Base-by-base conservation (phyloP, 345 rosid genomes). In the Clausena lansium region DNA sequence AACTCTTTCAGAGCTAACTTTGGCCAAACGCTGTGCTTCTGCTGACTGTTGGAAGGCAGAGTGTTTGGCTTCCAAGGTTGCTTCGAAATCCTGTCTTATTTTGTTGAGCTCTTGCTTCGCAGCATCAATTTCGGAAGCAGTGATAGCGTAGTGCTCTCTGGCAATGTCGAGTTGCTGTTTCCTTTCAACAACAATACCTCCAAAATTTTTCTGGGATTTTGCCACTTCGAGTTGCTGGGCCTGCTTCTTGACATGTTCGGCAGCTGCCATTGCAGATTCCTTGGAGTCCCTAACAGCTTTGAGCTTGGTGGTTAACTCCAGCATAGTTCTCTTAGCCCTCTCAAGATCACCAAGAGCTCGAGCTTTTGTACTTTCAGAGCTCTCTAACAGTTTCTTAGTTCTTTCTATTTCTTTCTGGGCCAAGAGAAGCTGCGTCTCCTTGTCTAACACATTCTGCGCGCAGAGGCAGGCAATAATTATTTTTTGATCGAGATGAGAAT, bases 31-130 rank as follows among this genome's bases (percentile, higher is more conserved):
- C 71, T 87, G 83, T 0, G 97, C 97, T 73, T 94, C 98, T 0
- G 91, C 90, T 2, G 95, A 91, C 67, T 88, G 93, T 64, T 89
- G 93, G 77, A 91, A 76, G 0, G 93, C 81, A 0, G 90, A 86
- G 70, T 82, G 27, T 78, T 96, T 96, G 2, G 86, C 78, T 14
- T 92, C 98, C 86, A 87, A 69, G 4, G 87, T 86, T 0, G 95
- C 86, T 70, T 89, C 97, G 38, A 94, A 94, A 78, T 93, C 97
- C 81, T 91, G 98, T 75, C 93, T 78, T 70, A 91, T 77, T 78
- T 84, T 85, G 24, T 87, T 89, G 64, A 96, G 91, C 77, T 88
- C 86, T 59, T 92, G 97, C 78, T 94, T 96, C 5, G 89, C 87
- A 3, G 91, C 78, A 52, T 89, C 89, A 15, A 94, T 91, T 52